Base-by-base conservation (phyloP, 2,329 filamentous ascomycete genomes). In the Neurospora sp. region DNA sequence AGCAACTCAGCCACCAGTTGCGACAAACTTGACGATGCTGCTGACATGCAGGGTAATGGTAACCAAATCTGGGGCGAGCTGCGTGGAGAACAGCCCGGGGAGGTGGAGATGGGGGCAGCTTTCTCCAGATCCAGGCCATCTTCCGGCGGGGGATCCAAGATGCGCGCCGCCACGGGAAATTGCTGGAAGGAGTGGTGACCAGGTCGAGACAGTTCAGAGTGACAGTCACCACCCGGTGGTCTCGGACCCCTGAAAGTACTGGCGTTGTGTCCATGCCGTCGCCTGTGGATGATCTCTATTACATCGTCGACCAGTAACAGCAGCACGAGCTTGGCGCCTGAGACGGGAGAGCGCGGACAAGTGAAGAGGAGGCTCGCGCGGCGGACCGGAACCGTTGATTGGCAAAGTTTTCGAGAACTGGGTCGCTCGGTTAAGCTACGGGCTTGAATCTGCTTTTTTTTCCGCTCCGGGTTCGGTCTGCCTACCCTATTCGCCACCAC, bases 1-100 rank as follows among this genome's bases (percentile, higher is more conserved):
- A 39, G 36, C 46, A 57, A 69, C 41, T 69, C 70, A 66, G 39
- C 69, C 15, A 41, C n/a, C 62, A 67, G 52, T 23, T 41, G 15
- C 17, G 68, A 67, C 37, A 41, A 68, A 11, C 23, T 57, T 4
- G 46, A 57, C 23, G 46, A 57, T 57, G 46, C 46, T 3, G 46
- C 23, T 33, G 23, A 8, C 23, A 57, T 33, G 6, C 12, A 57
- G 46, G 23, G 6, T 57, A 57, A 57, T 11, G 23, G 23, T 33
- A 57, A 33, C 12, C 46, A 57, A 28, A 57, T 57, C 12, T 19
- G 23, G 46, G 23, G 46, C 23, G 23, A 57, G 12, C 23, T 57
- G 23, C 23, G 6, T 57, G 23, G 46, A 10, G 46, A 57, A 57
- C 46, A 57, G 23, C 5, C 46, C 23, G 23, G 46, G 46, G 46